These are phyloP conservation scores for Austropuccinia psidii DNA, from an alignment of 1,284 basidiomycete genomes.

Conservation along the genomic window DNA sequence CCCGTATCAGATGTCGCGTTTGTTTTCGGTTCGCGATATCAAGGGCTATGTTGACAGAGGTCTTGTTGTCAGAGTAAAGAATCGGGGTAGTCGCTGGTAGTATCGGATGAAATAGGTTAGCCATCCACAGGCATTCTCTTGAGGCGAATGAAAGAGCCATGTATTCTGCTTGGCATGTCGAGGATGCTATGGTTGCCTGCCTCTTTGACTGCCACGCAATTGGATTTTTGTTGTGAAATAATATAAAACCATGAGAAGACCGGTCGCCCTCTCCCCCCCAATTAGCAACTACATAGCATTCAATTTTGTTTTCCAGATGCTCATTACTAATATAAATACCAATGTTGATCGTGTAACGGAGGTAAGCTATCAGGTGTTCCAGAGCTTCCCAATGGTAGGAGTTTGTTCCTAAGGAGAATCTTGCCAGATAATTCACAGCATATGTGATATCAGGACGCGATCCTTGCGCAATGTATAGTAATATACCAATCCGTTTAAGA, in stretches of 20 bases:
- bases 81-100: too few relatives aligned
- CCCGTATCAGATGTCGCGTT: too few relatives aligned
- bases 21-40: too few relatives aligned
- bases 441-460: background rate
- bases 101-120: too few relatives aligned
- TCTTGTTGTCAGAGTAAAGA: too few relatives aligned
- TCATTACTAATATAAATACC: background rate
- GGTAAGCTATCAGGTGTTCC: background rate
- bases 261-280: background rate
- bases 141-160: background rate
- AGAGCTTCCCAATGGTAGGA: background rate
- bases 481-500: background rate
- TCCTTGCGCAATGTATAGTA: background rate
- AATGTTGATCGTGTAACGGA: background rate
- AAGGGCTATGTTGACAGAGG: too few relatives aligned
- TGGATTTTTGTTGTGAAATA: background rate
- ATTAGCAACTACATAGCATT: background rate
- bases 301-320: background rate
- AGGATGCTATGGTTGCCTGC: background rate
- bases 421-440: background rate
- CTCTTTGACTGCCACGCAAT: background rate
- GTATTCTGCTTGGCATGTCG: background rate
- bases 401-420: background rate
- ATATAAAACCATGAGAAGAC: background rate
- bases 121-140: background rate